These are phyloP conservation scores for Fraxinus baroniana DNA, from an alignment of 305 asterid genomes.

Conservation along the genomic window DNA sequence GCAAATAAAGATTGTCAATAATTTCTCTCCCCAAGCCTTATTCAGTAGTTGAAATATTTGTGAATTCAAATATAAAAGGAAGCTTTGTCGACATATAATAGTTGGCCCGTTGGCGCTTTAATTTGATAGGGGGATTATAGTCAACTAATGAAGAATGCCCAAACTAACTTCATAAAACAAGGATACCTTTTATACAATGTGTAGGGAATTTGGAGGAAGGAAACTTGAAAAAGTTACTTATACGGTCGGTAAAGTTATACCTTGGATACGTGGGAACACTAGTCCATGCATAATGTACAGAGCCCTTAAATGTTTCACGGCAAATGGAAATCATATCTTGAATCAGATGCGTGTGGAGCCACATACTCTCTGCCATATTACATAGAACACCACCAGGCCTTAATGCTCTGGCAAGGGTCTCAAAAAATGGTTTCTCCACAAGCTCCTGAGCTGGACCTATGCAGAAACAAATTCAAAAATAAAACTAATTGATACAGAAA, in stretches of 20 bases:
- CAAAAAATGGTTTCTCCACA: constrained; percentile 89
- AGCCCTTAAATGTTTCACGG: constrained; percentile 72
- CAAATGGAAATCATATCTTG: constrained; percentile 79
- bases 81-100: neutral
- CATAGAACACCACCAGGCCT: constrained; percentile 95
- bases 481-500: neutral
- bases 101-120: neutral
- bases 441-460: constrained; percentile 96
- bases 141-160: neutral
- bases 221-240: neutral
- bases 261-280: constrained; percentile 97
- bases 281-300: constrained; percentile 92
- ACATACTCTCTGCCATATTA: constrained; percentile 97
- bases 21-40: neutral
- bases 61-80: neutral
- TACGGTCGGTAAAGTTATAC: constrained; percentile 30
- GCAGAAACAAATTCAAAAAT: constrained; percentile 4
- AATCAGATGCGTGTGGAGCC: constrained; percentile 97
- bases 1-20: neutral
- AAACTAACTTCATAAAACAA: neutral
- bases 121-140: neutral
- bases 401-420: constrained; percentile 73
- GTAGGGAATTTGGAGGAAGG: neutral
- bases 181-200: neutral
- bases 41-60: neutral